Conservation (phyloP, 345 rosid genomes). For the Brassica carinata region DNA sequence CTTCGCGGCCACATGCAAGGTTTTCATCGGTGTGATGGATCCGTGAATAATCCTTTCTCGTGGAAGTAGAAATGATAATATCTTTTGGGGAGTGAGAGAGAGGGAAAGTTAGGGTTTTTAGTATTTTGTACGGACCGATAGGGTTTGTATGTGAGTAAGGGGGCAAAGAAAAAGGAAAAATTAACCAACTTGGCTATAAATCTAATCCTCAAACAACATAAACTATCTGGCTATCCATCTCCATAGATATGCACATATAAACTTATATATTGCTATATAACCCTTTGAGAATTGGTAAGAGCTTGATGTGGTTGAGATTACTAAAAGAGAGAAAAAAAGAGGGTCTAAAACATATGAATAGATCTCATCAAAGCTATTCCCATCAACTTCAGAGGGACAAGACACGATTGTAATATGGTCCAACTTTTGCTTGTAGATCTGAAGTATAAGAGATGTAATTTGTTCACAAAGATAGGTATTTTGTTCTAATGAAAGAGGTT, state of each 20-base stretch:
- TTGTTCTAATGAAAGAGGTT: constrained; percentile 30
- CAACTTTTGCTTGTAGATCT: constrained; percentile 15
- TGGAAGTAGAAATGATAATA: constrained; percentile 21
- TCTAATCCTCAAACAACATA: constrained; percentile 43
- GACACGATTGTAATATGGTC: constrained; percentile 10
- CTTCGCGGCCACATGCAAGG: constrained; percentile 37
- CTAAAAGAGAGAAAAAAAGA: background rate
- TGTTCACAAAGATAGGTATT: constrained; percentile 17
- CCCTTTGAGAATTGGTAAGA: constrained; percentile 12
- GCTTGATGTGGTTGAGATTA: constrained; percentile 11
- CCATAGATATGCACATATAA: constrained; percentile 8
- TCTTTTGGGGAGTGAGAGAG: constrained; percentile 23
- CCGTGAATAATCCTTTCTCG: constrained; percentile 9
- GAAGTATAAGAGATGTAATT: constrained; percentile 12
- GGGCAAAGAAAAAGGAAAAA: constrained; percentile 31
- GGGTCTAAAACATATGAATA: constrained; percentile 21
- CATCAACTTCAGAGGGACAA: constrained; percentile 21
- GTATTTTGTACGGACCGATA: constrained; percentile 40
- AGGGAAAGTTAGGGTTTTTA: constrained; percentile 35
- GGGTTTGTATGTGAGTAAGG: constrained; percentile 42
- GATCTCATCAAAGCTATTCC: constrained; percentile 25
- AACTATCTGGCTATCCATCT: constrained; percentile 38
- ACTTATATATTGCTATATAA: background rate
- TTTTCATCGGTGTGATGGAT: constrained; percentile 31
- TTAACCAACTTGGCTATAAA: constrained; percentile 38